A percentile compares a stretch with the other conserved stretches of the same genome.
Conservation (phyloP, 306 rosid genomes). For the Cajanus cajan region DNA sequence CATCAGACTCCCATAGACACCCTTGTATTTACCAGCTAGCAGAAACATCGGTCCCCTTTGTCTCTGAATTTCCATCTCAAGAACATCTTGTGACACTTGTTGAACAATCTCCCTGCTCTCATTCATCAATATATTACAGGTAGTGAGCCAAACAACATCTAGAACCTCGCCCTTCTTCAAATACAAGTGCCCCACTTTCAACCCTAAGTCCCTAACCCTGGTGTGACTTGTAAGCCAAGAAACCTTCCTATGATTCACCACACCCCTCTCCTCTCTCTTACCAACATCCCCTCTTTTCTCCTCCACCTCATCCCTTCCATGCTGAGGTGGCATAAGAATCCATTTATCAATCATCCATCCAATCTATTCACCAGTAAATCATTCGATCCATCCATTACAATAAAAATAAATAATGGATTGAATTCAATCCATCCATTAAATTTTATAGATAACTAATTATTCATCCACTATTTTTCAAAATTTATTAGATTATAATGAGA, state of each 20-base stretch:
- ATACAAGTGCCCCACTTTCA: slow-evolving; percentile 70
- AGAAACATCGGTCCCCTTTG: slow-evolving; percentile 80
- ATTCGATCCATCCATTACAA: no score
- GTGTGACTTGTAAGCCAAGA: slow-evolving; percentile 83
- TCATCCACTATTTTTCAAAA: no score
- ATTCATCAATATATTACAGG: slow-evolving; percentile 81
- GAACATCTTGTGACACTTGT: slow-evolving; percentile 70
- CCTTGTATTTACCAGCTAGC: slow-evolving; percentile 73
- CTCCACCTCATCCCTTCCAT: not conserved
- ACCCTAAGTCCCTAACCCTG: slow-evolving; percentile 66
- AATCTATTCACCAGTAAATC: no score
- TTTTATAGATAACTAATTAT: no score
- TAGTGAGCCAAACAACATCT: slow-evolving; percentile 73
- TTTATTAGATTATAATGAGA: no score
- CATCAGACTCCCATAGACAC: slow-evolving; percentile 70
- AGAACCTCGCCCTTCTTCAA: slow-evolving; percentile 76
- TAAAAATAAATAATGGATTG: no score
- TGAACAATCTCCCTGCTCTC: slow-evolving; percentile 72
- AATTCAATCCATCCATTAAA: no score
- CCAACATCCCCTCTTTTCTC: slow-evolving; percentile 1
- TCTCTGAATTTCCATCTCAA: slow-evolving; percentile 74
- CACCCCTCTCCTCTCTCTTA: not conserved
- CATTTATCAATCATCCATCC: no score
- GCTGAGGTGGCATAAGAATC: no score
- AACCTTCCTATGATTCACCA: slow-evolving; percentile 21